These are phyloP conservation scores for Madurella mycetomatis DNA, from an alignment of 2,329 filamentous ascomycete species.

Conservation along the genomic window DNA sequence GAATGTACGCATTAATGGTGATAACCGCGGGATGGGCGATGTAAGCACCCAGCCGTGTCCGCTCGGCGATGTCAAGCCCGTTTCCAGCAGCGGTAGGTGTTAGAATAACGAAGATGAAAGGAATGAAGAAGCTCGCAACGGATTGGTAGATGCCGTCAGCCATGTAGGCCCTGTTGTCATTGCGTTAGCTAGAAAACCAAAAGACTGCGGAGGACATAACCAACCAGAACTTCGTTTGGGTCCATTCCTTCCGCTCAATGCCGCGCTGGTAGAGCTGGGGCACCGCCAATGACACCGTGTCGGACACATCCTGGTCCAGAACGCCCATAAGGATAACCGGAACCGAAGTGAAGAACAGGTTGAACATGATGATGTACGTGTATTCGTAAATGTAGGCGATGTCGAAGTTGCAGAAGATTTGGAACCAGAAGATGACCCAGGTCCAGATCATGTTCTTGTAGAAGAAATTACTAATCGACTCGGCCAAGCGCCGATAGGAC, in stretches of 20 bases:
- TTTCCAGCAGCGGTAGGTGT: constrained; percentile 66
- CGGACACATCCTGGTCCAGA: constrained; percentile 92
- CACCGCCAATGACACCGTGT: constrained; percentile 87
- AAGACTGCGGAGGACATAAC: constrained; percentile 29
- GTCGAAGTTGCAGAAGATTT: constrained; percentile 93
- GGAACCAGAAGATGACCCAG: constrained; percentile 94
- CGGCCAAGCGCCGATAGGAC: constrained; percentile 91
- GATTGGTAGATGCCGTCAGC: constrained; percentile 91
- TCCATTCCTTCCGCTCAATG: constrained; percentile 96
- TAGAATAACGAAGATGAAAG: constrained; percentile 70
- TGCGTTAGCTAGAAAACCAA: constrained; percentile 30
- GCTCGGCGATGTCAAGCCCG: constrained; percentile 73
- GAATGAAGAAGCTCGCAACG: constrained; percentile 86
- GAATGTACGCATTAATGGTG: constrained; percentile 88
- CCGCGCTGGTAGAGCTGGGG: constrained; percentile 93
- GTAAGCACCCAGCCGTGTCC: constrained; percentile 80
- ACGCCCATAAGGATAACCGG: constrained; percentile 95
- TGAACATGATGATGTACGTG: constrained; percentile 95
- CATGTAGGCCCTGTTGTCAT: constrained; percentile 74
- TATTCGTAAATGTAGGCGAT: constrained; percentile 97
- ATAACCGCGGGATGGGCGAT: constrained; percentile 79
- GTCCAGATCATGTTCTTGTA: constrained; percentile 99
- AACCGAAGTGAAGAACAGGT: constrained; percentile 92
- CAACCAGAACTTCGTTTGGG: constrained; percentile 92
- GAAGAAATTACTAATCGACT: constrained; percentile 98